Evolutionary conservation across 2,329 filamentous ascomycete genomes (phyloP), one percentile per base, ranked within the genome.

Genomic region (Fusarium robinianum): DNA sequence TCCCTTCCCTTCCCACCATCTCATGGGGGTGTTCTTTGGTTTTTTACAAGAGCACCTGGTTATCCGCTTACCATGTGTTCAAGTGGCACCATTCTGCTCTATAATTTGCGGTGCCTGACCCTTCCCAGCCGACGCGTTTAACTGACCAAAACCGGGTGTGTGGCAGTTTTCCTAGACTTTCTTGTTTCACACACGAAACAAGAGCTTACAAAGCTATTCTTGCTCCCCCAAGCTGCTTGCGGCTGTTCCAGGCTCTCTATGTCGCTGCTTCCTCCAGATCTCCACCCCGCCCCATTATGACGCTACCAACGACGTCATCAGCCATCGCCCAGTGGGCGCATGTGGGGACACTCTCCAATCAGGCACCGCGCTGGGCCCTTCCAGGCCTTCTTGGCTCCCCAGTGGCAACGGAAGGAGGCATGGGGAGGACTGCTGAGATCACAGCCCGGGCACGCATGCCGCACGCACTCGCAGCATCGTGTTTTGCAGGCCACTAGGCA

Each of bases 271-370:
- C 18, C 23, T 41, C 41, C 41, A 57, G 50, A 57, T 55, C 54
- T 58, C 53, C 44, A 36, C 24, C 38, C 45, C 48, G 43, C 46
- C 49, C 53, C 46, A 51, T 58, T 60, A 63, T 63, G 61, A 63
- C 61, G 61, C 55, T 47, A 27, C 46, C 40, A 46, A 52, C 51
- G 61, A 63, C 61, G 61, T 63, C 55, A 63, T 53, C 25, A 31
- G 23, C 36, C 26, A 26, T 26, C 26, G 7, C 4, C 38, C 27
- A 51, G 45, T 35, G 43, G 48, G 29, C 33, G 40, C 41, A 11
- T 40, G 12, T 16, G 21, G 25, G 29, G 14, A 5, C 12, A 8
- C 10, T 12, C 3, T 11, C 52, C 52, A 55, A 56, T 55, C 25
- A 56, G 5, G 17, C 5, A 5, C 2, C 5, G 18, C 26, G 30